Conservation (phyloP, 73 alveolate species). For the Paramecium caudatum region DNA sequence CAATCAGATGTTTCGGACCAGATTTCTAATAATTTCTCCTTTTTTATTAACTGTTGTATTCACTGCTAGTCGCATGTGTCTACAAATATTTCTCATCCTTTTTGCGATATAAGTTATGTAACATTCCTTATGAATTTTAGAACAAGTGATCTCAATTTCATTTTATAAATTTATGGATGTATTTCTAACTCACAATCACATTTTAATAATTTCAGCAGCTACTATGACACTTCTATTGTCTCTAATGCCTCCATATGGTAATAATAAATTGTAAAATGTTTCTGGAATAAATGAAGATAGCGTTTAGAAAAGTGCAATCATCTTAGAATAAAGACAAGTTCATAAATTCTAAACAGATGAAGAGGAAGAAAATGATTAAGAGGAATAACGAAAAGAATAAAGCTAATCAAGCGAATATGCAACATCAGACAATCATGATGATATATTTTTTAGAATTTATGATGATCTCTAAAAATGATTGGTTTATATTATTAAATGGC, state of each 20-base stretch:
- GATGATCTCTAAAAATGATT: conserved; percentile 42
- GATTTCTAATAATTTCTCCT: too few species aligned
- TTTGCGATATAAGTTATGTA: too few species aligned
- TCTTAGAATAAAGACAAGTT: conserved; percentile 17
- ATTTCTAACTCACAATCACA: conserved; percentile 26
- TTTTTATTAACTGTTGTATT: too few species aligned
- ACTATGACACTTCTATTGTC: neutral
- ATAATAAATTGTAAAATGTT: neutral
- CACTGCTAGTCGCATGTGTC: too few species aligned
- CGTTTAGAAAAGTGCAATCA: neutral
- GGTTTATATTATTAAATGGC: too few species aligned
- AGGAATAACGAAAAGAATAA: neutral
- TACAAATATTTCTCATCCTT: too few species aligned
- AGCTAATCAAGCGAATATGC: neutral
- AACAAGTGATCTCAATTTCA: too few species aligned
- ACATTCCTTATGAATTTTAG: too few species aligned
- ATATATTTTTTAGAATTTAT: conserved; percentile 13
- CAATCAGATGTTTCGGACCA: too few species aligned
- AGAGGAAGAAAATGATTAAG: neutral
- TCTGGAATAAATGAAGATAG: conserved; percentile 4
- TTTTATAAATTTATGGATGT: conserved; percentile 50
- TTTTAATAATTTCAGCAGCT: neutral
- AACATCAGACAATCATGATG: neutral
- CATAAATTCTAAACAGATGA: conserved; percentile 43
- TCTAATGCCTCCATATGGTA: conserved; percentile 25